Base-by-base conservation (phyloP, 352 stramenopile genomes). In the Phytophthora colocasiae region DNA sequence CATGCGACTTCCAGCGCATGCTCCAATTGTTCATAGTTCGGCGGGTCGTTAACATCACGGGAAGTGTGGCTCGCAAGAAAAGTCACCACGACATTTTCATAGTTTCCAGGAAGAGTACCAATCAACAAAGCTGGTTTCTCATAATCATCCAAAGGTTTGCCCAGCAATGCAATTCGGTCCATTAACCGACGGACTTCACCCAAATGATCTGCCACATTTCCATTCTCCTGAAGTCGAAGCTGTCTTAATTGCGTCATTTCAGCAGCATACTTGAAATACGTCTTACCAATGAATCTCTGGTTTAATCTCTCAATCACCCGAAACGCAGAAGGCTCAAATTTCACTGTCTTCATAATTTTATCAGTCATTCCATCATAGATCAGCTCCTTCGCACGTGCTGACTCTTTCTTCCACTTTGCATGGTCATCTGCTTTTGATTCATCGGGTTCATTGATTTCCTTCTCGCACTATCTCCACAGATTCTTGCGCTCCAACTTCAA, bases 71-170 rank as follows among this genome's bases (percentile, higher is more conserved):
- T 68, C 2, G 51, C 50, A 22, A 68, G 44, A 46, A 68, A 68
- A 8, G 51, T 63, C 19, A 63, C 24, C 3, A 69, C 60, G 0
- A 63, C 44, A 32, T 63, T 63, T 7, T 69, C 52, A 5, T 63
- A 63, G 1, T 12, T 19, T 5, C 11, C 3, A 7, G 43, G 51
- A 4, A 63, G 26, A 7, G 60, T 44, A 14, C 60, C 60, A 12
- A 69, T 69, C 6, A 69, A 19, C 32, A 68, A 6, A 10, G 60
- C 43, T n/a, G 49, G 59, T 12, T 67, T 67, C 32, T 32, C 43
- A 27, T 61, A 67, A 2, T 67, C 59, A 27, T 59, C 49, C 11
- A 61, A 15, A 17, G 48, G 47, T 47, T 47, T 46, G 1, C 48
- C 57, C 9, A 65, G 3, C 22, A 58, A 19, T 17, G 46, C 24